Evolutionary conservation across 352 stramenopile species (phyloP).

Genomic region (Phytophthora crassamura): DNA sequence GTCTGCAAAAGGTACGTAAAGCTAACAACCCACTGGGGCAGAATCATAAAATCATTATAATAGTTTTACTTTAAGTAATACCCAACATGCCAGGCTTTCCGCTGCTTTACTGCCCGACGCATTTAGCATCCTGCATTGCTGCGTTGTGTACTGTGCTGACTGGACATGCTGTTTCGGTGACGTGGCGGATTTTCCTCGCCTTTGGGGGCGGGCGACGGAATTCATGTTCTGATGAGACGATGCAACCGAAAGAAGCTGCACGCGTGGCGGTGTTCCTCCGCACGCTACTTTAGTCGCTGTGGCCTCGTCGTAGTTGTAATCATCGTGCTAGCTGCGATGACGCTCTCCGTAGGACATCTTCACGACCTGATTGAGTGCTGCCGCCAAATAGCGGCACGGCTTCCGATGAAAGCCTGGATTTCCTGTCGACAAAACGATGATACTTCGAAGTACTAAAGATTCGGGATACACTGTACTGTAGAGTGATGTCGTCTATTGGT

Average conservation of each 20-base stretch:
- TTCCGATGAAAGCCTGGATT: conserved; percentile 14
- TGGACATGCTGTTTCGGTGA: neutral
- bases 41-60: too few species aligned
- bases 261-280: neutral
- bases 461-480: too few species aligned
- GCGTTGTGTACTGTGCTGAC: conserved; percentile 2
- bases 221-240: neutral
- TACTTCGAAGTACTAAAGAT: too few species aligned
- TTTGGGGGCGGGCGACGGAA: neutral
- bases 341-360: conserved; percentile 4
- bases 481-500: too few species aligned
- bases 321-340: conserved; percentile 2
- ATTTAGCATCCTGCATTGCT: conserved; percentile 13
- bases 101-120: neutral
- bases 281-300: neutral
- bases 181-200: neutral
- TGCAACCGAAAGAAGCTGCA: conserved; percentile 1
- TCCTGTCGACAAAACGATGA: neutral
- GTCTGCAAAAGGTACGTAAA: too few species aligned
- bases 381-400: neutral
- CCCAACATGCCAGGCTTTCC: too few species aligned
- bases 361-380: neutral
- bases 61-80: too few species aligned
- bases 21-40: too few species aligned
- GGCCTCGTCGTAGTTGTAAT: conserved; percentile 1